A percentile compares a stretch with the other conserved stretches of the same genome.
These are phyloP conservation scores for Yamadazyma buinensis DNA, from an alignment of 1,139 yeast genomes.

Conservation along the genomic window DNA sequence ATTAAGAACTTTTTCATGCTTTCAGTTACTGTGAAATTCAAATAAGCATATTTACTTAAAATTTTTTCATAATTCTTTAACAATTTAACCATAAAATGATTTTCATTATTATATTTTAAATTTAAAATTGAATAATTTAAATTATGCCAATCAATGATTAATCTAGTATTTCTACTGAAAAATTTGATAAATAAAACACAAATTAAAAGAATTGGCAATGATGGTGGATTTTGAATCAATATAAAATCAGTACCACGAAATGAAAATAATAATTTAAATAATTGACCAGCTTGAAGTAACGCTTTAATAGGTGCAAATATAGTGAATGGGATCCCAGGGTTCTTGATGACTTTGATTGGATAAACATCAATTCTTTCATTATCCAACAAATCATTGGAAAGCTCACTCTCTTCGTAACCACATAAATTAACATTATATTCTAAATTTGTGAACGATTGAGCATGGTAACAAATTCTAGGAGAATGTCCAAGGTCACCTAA, in stretches of 20 bases:
- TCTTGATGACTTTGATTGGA: slow-evolving; percentile 46
- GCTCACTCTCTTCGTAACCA: slow-evolving; percentile 69
- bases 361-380: slow-evolving; percentile 50
- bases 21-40: slow-evolving; percentile 78
- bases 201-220: slow-evolving; percentile 74
- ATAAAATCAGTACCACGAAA: slow-evolving; percentile 65
- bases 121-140: slow-evolving; percentile 82
- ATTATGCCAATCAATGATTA: slow-evolving; percentile 96
- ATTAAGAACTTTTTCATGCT: slow-evolving; percentile 64
- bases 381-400: slow-evolving; percentile 50
- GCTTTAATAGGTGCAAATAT: slow-evolving; percentile 62
- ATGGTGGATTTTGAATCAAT: slow-evolving; percentile 92
- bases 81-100: slow-evolving; percentile 60
- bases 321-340: slow-evolving; percentile 49
- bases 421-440: slow-evolving; percentile 80
- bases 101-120: slow-evolving; percentile 50
- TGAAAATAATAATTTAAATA: slow-evolving; percentile 46
- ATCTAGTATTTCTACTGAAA: slow-evolving; percentile 54
- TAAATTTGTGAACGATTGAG: slow-evolving; percentile 62
- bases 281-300: slow-evolving; percentile 45
- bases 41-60: slow-evolving; percentile 54
- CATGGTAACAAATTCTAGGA: slow-evolving; percentile 94
- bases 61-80: slow-evolving; percentile 55
- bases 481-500: slow-evolving; percentile 95
- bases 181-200: slow-evolving; percentile 52